phyloP scores from a whole-genome alignment of 352 stramenopile genomes.

The Thalassiosira pacifica region DNA sequence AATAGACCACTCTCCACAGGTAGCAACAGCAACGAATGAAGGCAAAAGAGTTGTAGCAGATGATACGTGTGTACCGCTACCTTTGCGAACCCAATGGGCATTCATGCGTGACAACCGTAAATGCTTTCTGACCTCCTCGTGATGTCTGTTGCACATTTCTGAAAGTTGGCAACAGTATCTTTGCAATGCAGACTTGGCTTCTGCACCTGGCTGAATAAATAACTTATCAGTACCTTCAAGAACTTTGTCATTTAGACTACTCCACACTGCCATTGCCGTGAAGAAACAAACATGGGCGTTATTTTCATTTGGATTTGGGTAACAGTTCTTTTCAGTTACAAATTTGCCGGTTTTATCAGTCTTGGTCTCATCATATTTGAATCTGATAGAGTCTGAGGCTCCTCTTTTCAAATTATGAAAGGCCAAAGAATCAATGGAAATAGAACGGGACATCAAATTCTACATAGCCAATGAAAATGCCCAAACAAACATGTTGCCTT shows the following conservation, averaged over 20 bases:
- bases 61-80: conserved; percentile 45
- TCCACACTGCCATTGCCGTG: conserved; percentile 37
- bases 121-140: conserved; percentile 9
- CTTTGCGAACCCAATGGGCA: conserved; percentile 61
- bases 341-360: conserved; percentile 57
- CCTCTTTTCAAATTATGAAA: conserved; percentile 59
- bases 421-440: conserved; percentile 43
- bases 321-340: conserved; percentile 58
- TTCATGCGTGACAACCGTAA: conserved; percentile 44
- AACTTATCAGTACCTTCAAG: conserved; percentile 42
- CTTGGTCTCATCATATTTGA: conserved; percentile 61
- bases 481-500: conserved; percentile 59
- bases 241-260: conserved; percentile 27
- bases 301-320: conserved; percentile 46
- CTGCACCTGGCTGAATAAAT: conserved; percentile 34
- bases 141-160: conserved; percentile 32
- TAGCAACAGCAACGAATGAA: conserved; percentile 51
- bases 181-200: conserved; percentile 37
- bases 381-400: conserved; percentile 45
- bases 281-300: conserved; percentile 36
- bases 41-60: conserved; percentile 52
- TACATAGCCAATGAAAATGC: conserved; percentile 52
- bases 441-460: conserved; percentile 54
- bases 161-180: conserved; percentile 42
- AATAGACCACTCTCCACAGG: conserved; percentile 59